Conservation (phyloP, 2,329 filamentous ascomycete genomes). For the Colletotrichum musae region DNA sequence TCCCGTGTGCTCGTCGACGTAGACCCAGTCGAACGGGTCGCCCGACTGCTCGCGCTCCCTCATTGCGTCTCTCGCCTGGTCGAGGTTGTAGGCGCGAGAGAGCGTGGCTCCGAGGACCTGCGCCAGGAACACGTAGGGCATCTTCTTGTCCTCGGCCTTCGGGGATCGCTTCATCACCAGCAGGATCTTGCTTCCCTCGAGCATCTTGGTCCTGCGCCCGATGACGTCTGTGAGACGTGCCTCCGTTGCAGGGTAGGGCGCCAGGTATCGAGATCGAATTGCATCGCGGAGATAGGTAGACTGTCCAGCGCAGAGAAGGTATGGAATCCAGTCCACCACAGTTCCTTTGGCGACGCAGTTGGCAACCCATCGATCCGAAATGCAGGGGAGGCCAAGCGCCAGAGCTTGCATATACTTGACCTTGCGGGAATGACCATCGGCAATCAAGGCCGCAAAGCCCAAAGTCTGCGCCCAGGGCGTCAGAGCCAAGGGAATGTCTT, state of each 20-base stretch:
- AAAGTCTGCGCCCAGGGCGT: slow-evolving; percentile 65
- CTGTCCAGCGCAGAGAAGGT: slow-evolving; percentile 88
- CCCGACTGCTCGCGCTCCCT: slow-evolving; percentile 63
- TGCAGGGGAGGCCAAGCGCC: slow-evolving; percentile 88
- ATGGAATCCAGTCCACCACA: slow-evolving; percentile 82
- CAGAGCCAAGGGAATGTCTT: slow-evolving; percentile 63
- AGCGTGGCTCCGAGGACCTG: slow-evolving; percentile 83
- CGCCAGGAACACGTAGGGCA: slow-evolving; percentile 84
- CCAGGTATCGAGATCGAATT: slow-evolving; percentile 80
- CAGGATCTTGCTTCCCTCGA: slow-evolving; percentile 77
- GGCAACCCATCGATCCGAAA: slow-evolving; percentile 85
- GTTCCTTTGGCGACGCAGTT: slow-evolving; percentile 75
- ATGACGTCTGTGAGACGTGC: slow-evolving; percentile 73
- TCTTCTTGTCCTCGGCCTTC: slow-evolving; percentile 74
- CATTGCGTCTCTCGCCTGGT: slow-evolving; percentile 75
- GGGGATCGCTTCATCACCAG: slow-evolving; percentile 76
- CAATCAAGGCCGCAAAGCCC: slow-evolving; percentile 88
- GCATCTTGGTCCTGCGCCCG: slow-evolving; percentile 70
- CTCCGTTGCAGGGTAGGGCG: slow-evolving; percentile 69
- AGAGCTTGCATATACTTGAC: slow-evolving; percentile 96
- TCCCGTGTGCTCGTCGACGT: slow-evolving; percentile 77
- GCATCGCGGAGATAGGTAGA: slow-evolving; percentile 83
- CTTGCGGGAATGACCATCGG: slow-evolving; percentile 87
- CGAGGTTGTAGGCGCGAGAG: slow-evolving; percentile 74
- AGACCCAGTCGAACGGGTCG: slow-evolving; percentile 80